Conservation (phyloP, 2,329 filamentous ascomycete genomes). For the Mollisia scopiformis region DNA sequence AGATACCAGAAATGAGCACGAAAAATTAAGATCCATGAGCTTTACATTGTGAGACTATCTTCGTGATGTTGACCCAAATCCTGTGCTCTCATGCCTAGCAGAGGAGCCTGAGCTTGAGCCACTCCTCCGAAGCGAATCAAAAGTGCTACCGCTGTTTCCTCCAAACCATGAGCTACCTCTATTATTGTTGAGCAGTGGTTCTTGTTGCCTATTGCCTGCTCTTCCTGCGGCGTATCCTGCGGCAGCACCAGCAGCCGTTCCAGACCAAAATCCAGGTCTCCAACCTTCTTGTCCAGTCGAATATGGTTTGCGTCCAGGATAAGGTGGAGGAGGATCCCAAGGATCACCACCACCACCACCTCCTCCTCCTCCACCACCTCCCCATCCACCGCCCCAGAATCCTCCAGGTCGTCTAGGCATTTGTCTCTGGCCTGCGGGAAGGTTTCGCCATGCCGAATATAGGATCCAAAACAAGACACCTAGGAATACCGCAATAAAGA, state of each 20-base stretch:
- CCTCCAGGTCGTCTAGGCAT: slow-evolving; percentile 36
- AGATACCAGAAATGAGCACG: slow-evolving; percentile 13
- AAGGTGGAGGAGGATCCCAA: slow-evolving; percentile 37
- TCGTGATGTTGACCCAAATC: slow-evolving; percentile 71
- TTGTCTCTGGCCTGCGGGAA: slow-evolving; percentile 1
- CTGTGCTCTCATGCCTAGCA: slow-evolving; percentile 66
- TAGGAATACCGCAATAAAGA: slow-evolving; percentile 67
- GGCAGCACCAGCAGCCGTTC: slow-evolving; percentile 66
- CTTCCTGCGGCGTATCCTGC: slow-evolving; percentile 67
- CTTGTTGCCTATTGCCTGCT: slow-evolving; percentile 43
- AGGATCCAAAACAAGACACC: slow-evolving; percentile 64
- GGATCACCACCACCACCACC: slow-evolving; percentile 37
- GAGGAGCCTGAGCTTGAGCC: slow-evolving; percentile 40
- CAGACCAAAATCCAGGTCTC: slow-evolving; percentile 74
- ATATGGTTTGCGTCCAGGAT: slow-evolving; percentile 32
- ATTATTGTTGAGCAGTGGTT: slow-evolving; percentile 11
- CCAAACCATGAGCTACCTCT: slow-evolving; percentile 27
- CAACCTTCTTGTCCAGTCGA: slow-evolving; percentile 48
- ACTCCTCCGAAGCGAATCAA: slow-evolving; percentile 24
- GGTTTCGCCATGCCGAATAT: slow-evolving; percentile 51
- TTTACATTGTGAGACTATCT: slow-evolving; percentile 41
- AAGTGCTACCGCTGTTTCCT: slow-evolving; percentile 17
- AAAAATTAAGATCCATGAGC: slow-evolving; percentile 7
- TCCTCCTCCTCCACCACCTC: slow-evolving; percentile 45
- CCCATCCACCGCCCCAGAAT: slow-evolving; percentile 38